phyloP scores from a whole-genome alignment of 2,329 filamentous ascomycete species.

The Cercospora sojina region DNA sequence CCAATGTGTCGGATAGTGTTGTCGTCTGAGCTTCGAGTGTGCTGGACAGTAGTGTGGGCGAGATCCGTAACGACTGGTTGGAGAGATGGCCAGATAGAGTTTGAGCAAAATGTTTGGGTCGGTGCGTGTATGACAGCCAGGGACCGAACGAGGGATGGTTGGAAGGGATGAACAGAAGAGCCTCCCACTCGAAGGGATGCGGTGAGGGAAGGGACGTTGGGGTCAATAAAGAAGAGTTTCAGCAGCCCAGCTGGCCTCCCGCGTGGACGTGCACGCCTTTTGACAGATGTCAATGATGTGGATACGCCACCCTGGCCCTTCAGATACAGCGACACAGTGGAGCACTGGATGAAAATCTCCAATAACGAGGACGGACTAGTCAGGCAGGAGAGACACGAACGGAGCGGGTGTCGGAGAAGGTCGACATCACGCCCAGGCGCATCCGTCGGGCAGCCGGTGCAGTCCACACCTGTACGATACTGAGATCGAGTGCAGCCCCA shows the following conservation, averaged over 20 bases:
- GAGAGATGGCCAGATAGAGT: not conserved
- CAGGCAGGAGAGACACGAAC: not conserved
- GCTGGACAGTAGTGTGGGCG: conserved; percentile 11
- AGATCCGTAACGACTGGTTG: conserved; percentile 17
- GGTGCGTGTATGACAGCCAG: conserved; percentile 9
- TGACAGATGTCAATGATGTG: conserved; percentile 21
- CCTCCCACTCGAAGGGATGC: not conserved
- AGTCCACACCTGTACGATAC: not conserved
- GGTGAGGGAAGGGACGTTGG: conserved; percentile 12
- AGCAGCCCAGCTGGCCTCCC: conserved; percentile 11
- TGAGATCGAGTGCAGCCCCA: conserved; percentile 1
- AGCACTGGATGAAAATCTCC: conserved; percentile 14
- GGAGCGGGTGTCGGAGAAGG: conserved; percentile 1
- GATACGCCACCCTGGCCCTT: conserved; percentile 13
- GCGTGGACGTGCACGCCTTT: conserved; percentile 13
- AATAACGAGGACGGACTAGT: conserved; percentile 10
- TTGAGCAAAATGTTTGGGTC: conserved; percentile 3
- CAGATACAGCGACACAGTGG: not conserved
- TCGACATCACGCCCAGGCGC: not conserved
- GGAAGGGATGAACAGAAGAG: not conserved
- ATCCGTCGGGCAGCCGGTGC: conserved; percentile 8
- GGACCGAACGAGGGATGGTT: not conserved
- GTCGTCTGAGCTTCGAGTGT: conserved; percentile 1
- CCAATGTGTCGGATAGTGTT: conserved; percentile 6
- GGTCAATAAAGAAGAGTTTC: conserved; percentile 19